Percentiles rank a stretch among this genome's conserved stretches.
Conservation (phyloP, 2,329 filamentous ascomycete species). For the Colletotrichum eleusines region DNA sequence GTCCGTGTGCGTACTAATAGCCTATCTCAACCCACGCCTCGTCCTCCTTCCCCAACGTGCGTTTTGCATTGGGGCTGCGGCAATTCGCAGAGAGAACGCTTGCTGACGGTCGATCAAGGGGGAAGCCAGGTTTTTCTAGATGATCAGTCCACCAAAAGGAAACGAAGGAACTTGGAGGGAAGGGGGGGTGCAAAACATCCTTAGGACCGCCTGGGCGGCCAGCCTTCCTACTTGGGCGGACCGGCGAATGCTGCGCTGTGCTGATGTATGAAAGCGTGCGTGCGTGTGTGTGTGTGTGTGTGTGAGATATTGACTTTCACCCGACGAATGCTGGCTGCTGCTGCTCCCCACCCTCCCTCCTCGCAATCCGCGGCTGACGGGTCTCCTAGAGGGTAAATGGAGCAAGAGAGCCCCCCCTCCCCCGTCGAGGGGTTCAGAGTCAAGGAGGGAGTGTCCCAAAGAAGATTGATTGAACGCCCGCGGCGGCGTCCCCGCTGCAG, state of each 20-base stretch:
- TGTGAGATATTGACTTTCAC: neutral
- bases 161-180: neutral
- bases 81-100: neutral
- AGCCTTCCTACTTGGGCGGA: neutral
- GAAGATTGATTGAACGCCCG: neutral
- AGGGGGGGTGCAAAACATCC: neutral
- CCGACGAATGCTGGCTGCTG: neutral
- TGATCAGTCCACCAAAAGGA: neutral
- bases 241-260: conserved; percentile 10
- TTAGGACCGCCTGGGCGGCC: neutral
- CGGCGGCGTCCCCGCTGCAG: neutral
- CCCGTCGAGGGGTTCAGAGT: neutral
- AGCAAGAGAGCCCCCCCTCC: neutral
- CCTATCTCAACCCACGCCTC: neutral
- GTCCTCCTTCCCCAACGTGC: neutral
- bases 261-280: conserved; percentile 6
- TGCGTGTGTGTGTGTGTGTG: neutral
- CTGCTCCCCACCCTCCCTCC: neutral
- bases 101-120: neutral
- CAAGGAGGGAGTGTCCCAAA: neutral
- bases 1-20: neutral
- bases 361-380: conserved; percentile 11
- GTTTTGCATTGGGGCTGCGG: neutral
- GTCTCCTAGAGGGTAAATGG: neutral
- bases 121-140: neutral